These are phyloP conservation scores for Angomonas desouzai DNA, from an alignment of 208 protist genomes.

Conservation along the genomic window DNA sequence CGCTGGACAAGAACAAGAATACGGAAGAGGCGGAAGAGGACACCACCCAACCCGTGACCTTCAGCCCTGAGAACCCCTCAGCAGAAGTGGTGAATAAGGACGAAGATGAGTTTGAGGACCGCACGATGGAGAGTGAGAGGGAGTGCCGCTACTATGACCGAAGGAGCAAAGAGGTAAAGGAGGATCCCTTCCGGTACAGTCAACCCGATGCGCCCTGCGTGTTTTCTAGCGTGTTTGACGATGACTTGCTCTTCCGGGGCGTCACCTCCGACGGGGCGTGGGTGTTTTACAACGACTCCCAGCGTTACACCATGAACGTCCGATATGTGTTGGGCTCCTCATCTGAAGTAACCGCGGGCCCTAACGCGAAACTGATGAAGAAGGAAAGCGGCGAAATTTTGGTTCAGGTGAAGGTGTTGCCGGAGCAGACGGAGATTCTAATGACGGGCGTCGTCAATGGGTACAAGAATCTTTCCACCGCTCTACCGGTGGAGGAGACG, in stretches of 20 bases:
- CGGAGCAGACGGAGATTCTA: constrained; percentile 49
- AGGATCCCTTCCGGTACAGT: constrained; percentile 22
- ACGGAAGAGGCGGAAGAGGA: background rate
- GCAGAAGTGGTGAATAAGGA: constrained; percentile 21
- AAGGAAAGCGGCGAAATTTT: constrained; percentile 21
- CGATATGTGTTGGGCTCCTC: constrained; percentile 34
- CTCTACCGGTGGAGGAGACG: constrained; percentile 17
- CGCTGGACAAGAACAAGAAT: background rate
- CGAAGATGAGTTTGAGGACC: constrained; percentile 58
- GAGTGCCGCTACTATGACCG: constrained; percentile 24
- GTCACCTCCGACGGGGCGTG: constrained; percentile 37
- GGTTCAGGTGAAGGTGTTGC: constrained; percentile 31
- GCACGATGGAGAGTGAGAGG: constrained; percentile 21
- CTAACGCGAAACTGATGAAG: constrained; percentile 14
- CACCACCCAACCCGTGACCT: constrained; percentile 1
- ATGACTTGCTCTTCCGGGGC: constrained; percentile 41
- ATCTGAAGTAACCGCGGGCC: constrained; percentile 23
- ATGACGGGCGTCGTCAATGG: constrained; percentile 35
- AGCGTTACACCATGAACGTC: constrained; percentile 54
- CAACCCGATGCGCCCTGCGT: constrained; percentile 13
- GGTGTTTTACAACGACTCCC: constrained; percentile 77
- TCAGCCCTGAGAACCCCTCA: background rate
- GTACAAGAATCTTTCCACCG: constrained; percentile 25
- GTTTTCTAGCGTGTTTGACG: constrained; percentile 27
- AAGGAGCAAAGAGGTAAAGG: background rate